These are phyloP conservation scores for Tritrichomonas musculus DNA, from an alignment of 208 protist genomes.

Conservation along the genomic window DNA sequence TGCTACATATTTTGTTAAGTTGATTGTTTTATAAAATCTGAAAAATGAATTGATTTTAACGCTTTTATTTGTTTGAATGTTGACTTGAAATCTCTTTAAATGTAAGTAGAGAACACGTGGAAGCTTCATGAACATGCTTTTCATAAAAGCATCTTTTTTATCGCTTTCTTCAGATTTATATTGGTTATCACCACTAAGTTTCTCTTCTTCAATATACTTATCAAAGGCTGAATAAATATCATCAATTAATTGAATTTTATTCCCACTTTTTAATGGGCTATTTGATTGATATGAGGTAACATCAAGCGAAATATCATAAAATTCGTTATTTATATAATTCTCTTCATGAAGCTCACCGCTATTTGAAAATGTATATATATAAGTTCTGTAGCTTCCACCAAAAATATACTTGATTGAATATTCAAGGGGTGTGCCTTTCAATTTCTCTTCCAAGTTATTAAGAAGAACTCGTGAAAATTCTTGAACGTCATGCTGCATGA, in stretches of 20 bases:
- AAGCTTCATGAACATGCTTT: neutral
- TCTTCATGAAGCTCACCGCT: neutral
- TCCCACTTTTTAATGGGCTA: neutral
- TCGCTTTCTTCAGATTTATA: neutral
- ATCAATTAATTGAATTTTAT: neutral
- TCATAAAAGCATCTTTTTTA: neutral
- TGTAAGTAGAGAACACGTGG: neutral
- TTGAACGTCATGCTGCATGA: neutral
- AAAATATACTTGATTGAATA: neutral
- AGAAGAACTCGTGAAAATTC: neutral
- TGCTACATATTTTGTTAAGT: neutral
- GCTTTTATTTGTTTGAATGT: neutral
- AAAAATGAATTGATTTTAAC: neutral
- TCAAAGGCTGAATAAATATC: too few species aligned
- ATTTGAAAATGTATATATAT: too few species aligned
- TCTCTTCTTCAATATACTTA: neutral
- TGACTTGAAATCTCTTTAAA: neutral
- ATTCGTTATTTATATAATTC: neutral
- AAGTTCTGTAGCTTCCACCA: neutral
- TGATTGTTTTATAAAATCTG: neutral
- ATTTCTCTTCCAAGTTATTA: neutral
- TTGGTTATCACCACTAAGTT: neutral
- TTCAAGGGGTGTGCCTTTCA: neutral
- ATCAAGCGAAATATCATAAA: neutral
- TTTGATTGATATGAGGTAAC: neutral